Evolutionary conservation across 2,329 filamentous ascomycete species (phyloP), one percentile per base, ranked within the genome.

Genomic region (Diaporthe citri): DNA sequence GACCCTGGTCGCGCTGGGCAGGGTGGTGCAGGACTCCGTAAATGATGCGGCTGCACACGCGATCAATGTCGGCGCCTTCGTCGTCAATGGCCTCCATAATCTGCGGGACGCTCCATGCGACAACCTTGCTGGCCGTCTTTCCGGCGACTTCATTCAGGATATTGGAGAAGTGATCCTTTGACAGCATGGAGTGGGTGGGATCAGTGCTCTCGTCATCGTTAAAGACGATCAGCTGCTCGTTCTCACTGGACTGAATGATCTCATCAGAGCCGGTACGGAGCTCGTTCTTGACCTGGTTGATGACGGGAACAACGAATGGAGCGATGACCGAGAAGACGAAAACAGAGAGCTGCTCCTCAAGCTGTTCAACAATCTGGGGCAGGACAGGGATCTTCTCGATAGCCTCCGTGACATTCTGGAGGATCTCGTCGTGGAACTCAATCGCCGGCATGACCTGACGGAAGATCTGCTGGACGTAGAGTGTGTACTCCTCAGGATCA

Each of bases 131-230:
- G 36, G 96, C 95, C 75, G 95, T 91, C 80, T 93, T 93, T 73
- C 96, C 96, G 60, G 95, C 96, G 57, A 95, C 90, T 82, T 98
- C 95, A 82, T 98, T 98, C 75, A 98, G 89, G 43, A 96, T 87
- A 81, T 97, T 97, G 77, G 93, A 94, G 83, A 98, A 98, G 84
- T 98, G 96, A 80, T 98, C 96, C 86, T 98, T 98, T 75, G 95
- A 95, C 71, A 98, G 87, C 96, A 98, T 98, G 28, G 95, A 97
- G 86, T 98, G 96, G 1, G 96, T 98, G 0, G 96, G 96, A 80
- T 98, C 93, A 28, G 91, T 92, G 77, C 87, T 93, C 70, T 89
- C 77, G 80, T 97, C 93, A 78, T 98, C 92, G 59, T 94, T 85
- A 84, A 98, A 98, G 67, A 98, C 95, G 78, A 97, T 90, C 80